Percentiles rank a stretch among this genome's conserved stretches.
Evolutionary conservation across 306 rosid species (phyloP).

Genomic region (Vigna trinervia): DNA sequence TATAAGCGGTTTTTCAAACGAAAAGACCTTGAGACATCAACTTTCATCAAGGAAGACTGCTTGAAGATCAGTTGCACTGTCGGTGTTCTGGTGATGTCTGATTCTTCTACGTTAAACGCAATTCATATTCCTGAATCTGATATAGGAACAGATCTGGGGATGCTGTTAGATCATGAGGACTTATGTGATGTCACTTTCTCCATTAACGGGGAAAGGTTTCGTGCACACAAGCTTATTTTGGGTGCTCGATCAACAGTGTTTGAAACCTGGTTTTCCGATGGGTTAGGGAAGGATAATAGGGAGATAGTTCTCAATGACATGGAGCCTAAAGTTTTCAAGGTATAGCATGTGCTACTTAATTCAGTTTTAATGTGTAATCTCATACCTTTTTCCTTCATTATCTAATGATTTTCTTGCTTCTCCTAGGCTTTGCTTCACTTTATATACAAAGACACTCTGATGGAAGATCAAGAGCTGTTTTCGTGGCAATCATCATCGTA

Average conservation of each 20-base stretch:
- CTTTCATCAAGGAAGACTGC: conserved; percentile 85
- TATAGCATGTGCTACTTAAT: conserved; percentile 28
- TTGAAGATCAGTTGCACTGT: conserved; percentile 92
- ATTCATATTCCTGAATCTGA: conserved; percentile 88
- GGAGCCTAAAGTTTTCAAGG: conserved; percentile 96
- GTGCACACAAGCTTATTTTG: conserved; percentile 84
- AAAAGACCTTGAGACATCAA: conserved; percentile 72
- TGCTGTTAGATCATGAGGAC: conserved; percentile 77
- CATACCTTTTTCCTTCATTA: conserved; percentile 24
- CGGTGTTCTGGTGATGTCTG: conserved; percentile 83
- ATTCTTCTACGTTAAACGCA: conserved; percentile 69
- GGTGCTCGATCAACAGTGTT: conserved; percentile 84
- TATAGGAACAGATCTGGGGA: conserved; percentile 70
- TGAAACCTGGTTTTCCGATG: conserved; percentile 61
- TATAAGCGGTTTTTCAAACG: conserved; percentile 83
- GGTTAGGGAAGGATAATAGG: conserved; percentile 56
- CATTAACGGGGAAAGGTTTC: conserved; percentile 81
- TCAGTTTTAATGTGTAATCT: neutral
- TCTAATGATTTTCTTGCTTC: conserved; percentile 44
- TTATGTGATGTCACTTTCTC: conserved; percentile 80
- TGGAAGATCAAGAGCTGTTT: conserved; percentile 76
- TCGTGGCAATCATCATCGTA: conserved; percentile 59
- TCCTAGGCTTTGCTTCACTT: conserved; percentile 85
- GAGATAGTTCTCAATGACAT: conserved; percentile 67
- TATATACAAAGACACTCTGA: conserved; percentile 77